Base-by-base conservation (phyloP, 2,329 filamentous ascomycete genomes). In the Aspergillus fischeri region DNA sequence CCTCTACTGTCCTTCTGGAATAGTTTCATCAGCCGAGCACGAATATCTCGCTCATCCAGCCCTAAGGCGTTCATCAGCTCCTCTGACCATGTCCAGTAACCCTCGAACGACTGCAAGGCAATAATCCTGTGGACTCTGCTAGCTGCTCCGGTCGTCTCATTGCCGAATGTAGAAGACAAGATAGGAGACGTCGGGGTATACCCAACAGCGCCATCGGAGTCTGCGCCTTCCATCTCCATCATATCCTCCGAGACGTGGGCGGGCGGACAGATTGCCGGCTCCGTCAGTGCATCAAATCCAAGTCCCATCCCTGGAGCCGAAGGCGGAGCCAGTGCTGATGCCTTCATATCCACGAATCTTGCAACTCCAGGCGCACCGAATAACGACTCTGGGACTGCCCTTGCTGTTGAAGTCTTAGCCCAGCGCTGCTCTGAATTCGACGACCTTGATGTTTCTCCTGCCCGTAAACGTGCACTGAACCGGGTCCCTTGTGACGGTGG, bases 41-140 rank as follows among this genome's bases (percentile, higher is more conserved):
- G 21, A 14, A 47, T 5, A 24, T 11, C 44, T 2, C 2, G 10
- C 24, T 47, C 44, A n/a, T 47, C 11, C 14, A 47, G 10, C 21
- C 11, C 24, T 14, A 47, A 4, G 3, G 6, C 21, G 0, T 14
- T 7, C 44, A 53, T 14, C 52, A 53, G 24, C 14, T 24, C 41
- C 25, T 7, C 21, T 2, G 49, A 47, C 70, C 73, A 78, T 0
- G 56, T 49, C 84, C 84, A 87, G 17, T 67, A 76, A 0, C 85
- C 85, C 1, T 80, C 72, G 59, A 85, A 87, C 0, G 71, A 72
- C 67, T 89, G 87, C 3, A 84, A 70, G 0, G 63, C 63, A 4
- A 87, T 82, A 2, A 89, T 65, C 0, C 61, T 62, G 11, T 78
- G 68, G 38, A 84, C 68, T 14, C 66, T 64, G 25, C 51, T 48